phyloP scores from a whole-genome alignment of 202 grass and related monocot species.

The Panicum virgatum region DNA sequence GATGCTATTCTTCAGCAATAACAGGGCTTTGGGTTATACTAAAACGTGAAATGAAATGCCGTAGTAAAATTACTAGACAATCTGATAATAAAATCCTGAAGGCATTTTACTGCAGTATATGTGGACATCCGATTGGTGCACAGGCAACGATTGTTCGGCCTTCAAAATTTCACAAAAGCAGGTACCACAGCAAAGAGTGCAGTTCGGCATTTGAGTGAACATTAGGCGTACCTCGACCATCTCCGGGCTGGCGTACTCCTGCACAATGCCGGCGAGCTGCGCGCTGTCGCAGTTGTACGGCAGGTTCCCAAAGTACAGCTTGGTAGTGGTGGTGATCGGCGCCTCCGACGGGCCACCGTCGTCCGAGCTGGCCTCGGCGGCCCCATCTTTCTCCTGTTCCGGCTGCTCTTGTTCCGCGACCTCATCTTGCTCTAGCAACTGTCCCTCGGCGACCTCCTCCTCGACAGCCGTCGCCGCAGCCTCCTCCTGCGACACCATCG shows the following conservation, averaged over 20 bases:
- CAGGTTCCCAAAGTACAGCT: conserved; percentile 92
- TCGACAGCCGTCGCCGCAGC: conserved; percentile 36
- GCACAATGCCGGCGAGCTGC: conserved; percentile 79
- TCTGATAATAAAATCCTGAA: background rate
- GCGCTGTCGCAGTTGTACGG: conserved; percentile 97
- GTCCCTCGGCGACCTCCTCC: background rate
- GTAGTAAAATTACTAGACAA: background rate
- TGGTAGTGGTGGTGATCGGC: conserved; percentile 46
- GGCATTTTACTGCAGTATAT: background rate
- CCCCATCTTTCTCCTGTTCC: background rate
- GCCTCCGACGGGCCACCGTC: background rate
- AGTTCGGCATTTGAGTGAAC: background rate
- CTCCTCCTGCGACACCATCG: conserved; percentile 63
- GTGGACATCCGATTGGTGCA: no score
- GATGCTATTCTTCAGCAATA: no score
- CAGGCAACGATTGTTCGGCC: no score
- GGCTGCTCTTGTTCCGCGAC: conserved; percentile 1
- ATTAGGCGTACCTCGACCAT: conserved; percentile 72
- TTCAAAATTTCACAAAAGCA: background rate
- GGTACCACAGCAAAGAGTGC: no score
- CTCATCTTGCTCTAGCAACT: background rate
- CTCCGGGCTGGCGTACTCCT: conserved; percentile 81
- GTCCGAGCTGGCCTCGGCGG: background rate
- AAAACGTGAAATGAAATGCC: background rate
- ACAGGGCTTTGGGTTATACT: no score